Percentiles rank a stretch among this genome's conserved stretches.
These are phyloP conservation scores for Monocercomonoides exilis DNA, from an alignment of 78 protist species.

Conservation along the genomic window DNA sequence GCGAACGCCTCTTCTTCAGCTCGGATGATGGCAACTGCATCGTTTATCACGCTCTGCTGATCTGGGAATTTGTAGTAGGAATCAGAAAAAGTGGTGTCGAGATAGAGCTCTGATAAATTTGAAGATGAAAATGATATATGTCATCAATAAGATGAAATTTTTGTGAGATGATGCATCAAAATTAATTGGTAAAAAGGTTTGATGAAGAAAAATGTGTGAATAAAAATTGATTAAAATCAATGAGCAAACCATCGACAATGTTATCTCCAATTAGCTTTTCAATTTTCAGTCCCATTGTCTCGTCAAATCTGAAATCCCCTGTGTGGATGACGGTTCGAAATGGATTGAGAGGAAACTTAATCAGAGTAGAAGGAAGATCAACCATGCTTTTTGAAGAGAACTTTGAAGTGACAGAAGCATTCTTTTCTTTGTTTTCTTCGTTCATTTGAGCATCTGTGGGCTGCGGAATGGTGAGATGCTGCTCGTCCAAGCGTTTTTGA, in stretches of 20 bases:
- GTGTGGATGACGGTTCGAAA: conserved; percentile 46
- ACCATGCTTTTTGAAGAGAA: too few species aligned
- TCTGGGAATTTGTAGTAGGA: conserved; percentile 62
- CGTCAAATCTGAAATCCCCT: conserved; percentile 64
- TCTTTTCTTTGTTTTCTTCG: too few species aligned
- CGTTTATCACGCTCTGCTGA: conserved; percentile 39
- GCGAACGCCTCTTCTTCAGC: neutral
- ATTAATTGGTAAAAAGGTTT: neutral
- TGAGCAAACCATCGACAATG: neutral
- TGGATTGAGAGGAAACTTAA: too few species aligned
- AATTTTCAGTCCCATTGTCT: neutral
- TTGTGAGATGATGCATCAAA: neutral
- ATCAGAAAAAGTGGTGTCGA: conserved; percentile 64
- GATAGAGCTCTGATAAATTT: conserved; percentile 18
- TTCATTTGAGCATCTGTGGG: too few species aligned
- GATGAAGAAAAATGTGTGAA: conserved; percentile 18
- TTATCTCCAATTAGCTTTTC: neutral
- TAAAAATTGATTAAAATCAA: too few species aligned
- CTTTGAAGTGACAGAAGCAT: too few species aligned
- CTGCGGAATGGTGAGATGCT: too few species aligned
- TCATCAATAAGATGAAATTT: neutral
- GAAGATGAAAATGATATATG: neutral
- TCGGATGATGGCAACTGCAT: conserved; percentile 13
- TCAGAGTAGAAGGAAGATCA: too few species aligned
- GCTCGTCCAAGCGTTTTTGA: too few species aligned